Base-by-base conservation (phyloP, 306 rosid genomes). In the Ormosia semicastrata region DNA sequence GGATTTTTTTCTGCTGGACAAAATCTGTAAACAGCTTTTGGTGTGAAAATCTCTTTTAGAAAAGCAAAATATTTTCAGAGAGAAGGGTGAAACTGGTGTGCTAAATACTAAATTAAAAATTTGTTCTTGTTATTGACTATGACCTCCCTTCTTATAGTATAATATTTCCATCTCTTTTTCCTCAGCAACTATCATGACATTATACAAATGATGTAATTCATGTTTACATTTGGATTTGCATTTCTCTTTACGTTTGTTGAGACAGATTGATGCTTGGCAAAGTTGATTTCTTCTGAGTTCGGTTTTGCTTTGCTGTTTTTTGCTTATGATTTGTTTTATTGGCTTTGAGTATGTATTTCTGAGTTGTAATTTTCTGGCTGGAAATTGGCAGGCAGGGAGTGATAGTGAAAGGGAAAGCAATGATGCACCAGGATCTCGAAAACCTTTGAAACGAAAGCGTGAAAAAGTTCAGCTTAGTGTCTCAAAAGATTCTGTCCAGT, bases 371-470 rank as follows among this genome's bases (percentile, higher is more conserved):
- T 68, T 84, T 71, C 39, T 79, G 60, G 12, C 65, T 77, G 53
- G 63, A 71, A 78, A 88, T 60, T 77, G 78, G 76, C 89, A 91
- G 97, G 93, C 78, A 76, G 92, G 83, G 59, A 91, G 87, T 77
- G 93, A 89, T 69, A 93, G 90, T 85, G 97, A 91, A 67, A 82
- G 69, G 56, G 97, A 91, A 83, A 91, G 90, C 81, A 86, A 85
- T 75, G 92, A 91, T 73, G 89, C 86, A 66, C 79, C 83, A n/a
- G 89, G 76, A 77, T 81, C 93, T 78, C 86, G 9, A 74, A 87
- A 81, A 77, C 83, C 73, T 54, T 80, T 76, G 71, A 90, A 91
- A 79, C 87, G 84, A 40, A 91, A 91, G 80, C 78, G 82, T 78
- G 89, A 87, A 18, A 86, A 86, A 79, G 87, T 66, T 75, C 88